Conservation (phyloP, 2,329 filamentous ascomycete genomes). For the Dactylellina drechsleri region DNA sequence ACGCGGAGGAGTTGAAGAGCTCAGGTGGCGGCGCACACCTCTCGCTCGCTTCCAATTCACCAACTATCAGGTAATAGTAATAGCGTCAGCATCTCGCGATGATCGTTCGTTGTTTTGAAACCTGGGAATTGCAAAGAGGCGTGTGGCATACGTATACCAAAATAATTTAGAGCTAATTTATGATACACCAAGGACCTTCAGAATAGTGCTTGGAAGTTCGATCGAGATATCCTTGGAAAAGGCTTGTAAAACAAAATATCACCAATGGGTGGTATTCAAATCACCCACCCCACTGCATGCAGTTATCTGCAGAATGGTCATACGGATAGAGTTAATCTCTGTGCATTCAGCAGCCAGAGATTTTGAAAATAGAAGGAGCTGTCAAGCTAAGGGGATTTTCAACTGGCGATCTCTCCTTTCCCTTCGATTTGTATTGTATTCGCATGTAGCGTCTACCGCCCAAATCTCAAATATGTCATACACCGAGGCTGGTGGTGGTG, state of each 20-base stretch:
- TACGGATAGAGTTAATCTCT: slow-evolving; percentile 45
- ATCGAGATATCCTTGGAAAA: slow-evolving; percentile 8
- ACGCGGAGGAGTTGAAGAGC: slow-evolving; percentile 55
- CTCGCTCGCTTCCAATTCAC: slow-evolving; percentile 33
- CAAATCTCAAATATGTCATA: slow-evolving; percentile 29
- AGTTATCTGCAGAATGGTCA: slow-evolving; percentile 53
- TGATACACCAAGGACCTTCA: slow-evolving; percentile 4
- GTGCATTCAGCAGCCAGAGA: slow-evolving; percentile 23
- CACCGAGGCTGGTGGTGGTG: slow-evolving; percentile 23
- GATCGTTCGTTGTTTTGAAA: slow-evolving; percentile 42
- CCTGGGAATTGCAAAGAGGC: background rate
- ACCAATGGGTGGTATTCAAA: slow-evolving; percentile 45
- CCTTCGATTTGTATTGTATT: slow-evolving; percentile 12
- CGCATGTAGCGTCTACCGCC: slow-evolving; percentile 41
- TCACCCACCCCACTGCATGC: slow-evolving; percentile 53
- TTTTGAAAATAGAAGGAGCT: slow-evolving; percentile 34
- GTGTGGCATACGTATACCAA: slow-evolving; percentile 44
- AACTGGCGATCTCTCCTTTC: slow-evolving; percentile 25
- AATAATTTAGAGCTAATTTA: slow-evolving; percentile 28
- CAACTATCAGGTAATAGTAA: slow-evolving; percentile 25
- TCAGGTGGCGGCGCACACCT: slow-evolving; percentile 35
- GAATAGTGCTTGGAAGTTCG: background rate
- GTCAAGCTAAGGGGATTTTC: slow-evolving; percentile 30
- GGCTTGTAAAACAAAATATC: slow-evolving; percentile 18
- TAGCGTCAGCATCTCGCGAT: slow-evolving; percentile 23